These are phyloP conservation scores for Ormosia emarginata DNA, from an alignment of 306 rosid genomes.

Conservation along the genomic window DNA sequence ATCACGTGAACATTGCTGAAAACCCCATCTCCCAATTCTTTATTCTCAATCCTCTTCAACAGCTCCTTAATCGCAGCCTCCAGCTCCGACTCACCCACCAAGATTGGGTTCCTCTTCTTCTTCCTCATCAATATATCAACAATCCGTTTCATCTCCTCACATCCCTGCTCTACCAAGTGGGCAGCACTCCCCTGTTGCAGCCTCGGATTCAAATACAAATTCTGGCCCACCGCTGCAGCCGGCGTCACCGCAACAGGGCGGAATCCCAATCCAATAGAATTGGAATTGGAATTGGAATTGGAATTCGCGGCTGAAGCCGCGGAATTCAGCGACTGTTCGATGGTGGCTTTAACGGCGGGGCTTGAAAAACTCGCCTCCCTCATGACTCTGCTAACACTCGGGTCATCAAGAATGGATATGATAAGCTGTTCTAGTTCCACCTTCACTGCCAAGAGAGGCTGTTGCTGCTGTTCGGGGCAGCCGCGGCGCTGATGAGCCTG, in stretches of 20 bases:
- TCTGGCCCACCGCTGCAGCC: constrained; percentile 24
- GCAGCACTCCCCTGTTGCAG: constrained; percentile 60
- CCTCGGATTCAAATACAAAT: constrained; percentile 75
- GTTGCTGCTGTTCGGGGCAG: constrained; percentile 97
- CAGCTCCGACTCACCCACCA: constrained; percentile 92
- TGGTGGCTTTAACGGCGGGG: constrained; percentile 85
- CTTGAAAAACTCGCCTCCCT: constrained; percentile 91
- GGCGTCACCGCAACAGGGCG: constrained; percentile 25
- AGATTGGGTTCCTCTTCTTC: constrained; percentile 81
- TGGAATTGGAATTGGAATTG: constrained; percentile 29
- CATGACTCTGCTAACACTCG: constrained; percentile 96
- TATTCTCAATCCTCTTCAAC: constrained; percentile 60
- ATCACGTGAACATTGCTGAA: constrained; percentile 52
- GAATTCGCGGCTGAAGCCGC: background rate
- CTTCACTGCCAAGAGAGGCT: constrained; percentile 88
- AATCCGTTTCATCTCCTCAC: constrained; percentile 62
- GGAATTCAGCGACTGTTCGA: constrained; percentile 71
- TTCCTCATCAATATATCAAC: constrained; percentile 55
- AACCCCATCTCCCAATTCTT: constrained; percentile 58
- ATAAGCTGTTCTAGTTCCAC: constrained; percentile 92
- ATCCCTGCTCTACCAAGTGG: constrained; percentile 32
- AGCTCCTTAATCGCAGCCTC: constrained; percentile 71
- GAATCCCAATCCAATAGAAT: constrained; percentile 63
- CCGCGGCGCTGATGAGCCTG: constrained; percentile 98
- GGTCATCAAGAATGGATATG: constrained; percentile 93